Evolutionary conservation across 306 rosid genomes (phyloP), one percentile per base, ranked within the genome.

Genomic region (Vigna mungo): DNA sequence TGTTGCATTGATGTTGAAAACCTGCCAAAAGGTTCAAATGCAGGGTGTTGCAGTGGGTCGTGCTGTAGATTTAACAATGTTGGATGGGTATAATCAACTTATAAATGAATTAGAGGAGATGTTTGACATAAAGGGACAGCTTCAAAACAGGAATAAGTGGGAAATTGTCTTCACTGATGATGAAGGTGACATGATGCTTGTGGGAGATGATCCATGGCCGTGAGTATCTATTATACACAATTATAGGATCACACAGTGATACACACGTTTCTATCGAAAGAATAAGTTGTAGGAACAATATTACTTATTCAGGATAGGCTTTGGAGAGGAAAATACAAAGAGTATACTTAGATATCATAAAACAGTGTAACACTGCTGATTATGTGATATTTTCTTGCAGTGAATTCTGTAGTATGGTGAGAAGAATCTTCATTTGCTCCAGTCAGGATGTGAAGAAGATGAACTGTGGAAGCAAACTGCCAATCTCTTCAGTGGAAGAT

Each of bases 41-140:
- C 97, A 92, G 80, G 99, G 96, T 3, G 84, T 92, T 52, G 96
- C 96, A 13, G 99, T 96, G 7, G 99, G 98, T 46, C 97, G 99
- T 20, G 99, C 98, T 0, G 97, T 96, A 80, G 99, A 96, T 85
- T 81, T 96, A 72, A 84, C 92, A 32, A 86, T 55, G 72, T 86
- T 96, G 83, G 91, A 88, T 68, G 98, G 99, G 1, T 92, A 96
- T 73, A 84, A 80, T n/a, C 88, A 89, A 73, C 99, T 96, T 25
- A 86, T 92, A 3, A 87, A 74, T 20, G 98, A 91, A 74, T 81
- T 96, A 32, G 98, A 92, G 78, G 88, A 92, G 60, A 73, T 96
- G 96, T 96, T 96, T 76, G 98, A 89, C 83, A 83, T 96, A 44
- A 91, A 86, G 86, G 98, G 97, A 47, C 89, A 96, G 71, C 90